These are phyloP conservation scores for Akanthomyces lecanii DNA, from an alignment of 2,329 filamentous ascomycete species.

Conservation along the genomic window DNA sequence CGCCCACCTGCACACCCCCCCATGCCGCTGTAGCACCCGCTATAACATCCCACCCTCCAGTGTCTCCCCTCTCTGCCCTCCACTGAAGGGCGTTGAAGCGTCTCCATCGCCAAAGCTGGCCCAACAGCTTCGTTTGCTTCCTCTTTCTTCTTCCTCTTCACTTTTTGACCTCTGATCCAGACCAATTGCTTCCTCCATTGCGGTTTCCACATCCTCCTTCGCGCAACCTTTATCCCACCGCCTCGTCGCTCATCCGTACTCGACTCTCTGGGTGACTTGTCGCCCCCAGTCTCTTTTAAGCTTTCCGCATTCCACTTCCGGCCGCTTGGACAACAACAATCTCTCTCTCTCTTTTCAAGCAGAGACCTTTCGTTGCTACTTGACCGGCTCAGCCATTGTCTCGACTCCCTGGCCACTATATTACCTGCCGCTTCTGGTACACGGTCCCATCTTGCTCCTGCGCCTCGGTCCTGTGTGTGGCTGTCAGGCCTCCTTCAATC, in stretches of 20 bases:
- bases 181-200: not conserved
- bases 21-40: not conserved
- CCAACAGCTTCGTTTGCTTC: constrained; percentile 2
- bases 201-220: not conserved
- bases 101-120: not conserved
- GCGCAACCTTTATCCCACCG: not conserved
- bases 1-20: not conserved
- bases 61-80: not conserved
- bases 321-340: constrained; percentile 6
- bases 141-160: not conserved
- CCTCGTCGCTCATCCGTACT: not conserved
- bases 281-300: not conserved
- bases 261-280: not conserved
- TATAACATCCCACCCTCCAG: not conserved
- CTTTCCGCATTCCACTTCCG: constrained; percentile 3
- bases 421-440: not conserved
- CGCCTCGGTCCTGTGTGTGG: not conserved
- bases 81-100: not conserved
- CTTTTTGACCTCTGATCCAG: not conserved
- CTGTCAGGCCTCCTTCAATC: not conserved
- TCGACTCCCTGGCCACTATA: not conserved
- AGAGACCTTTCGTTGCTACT: not conserved
- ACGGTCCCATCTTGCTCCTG: not conserved
- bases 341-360: not conserved
- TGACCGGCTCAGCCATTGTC: not conserved